phyloP scores from a whole-genome alignment of 345 rosid species.

The Syzygium aromaticum region DNA sequence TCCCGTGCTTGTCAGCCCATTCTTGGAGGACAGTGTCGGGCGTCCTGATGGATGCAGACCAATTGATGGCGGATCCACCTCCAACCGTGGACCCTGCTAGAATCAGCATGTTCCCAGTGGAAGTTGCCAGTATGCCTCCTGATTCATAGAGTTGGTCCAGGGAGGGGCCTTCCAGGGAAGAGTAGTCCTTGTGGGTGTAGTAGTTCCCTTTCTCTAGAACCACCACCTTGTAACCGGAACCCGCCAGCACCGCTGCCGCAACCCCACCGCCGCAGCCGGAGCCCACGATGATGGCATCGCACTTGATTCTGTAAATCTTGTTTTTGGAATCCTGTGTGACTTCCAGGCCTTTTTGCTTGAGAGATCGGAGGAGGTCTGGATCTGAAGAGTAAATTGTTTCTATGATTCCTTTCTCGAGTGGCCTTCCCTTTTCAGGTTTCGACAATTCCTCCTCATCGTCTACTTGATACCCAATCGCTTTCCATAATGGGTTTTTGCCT shows the following conservation, averaged over 20 bases:
- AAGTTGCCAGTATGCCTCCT: constrained; percentile 48
- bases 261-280: constrained; percentile 97
- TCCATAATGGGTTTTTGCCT: constrained; percentile 66
- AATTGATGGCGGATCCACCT: constrained; percentile 84
- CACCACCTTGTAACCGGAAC: constrained; percentile 58
- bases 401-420: constrained; percentile 62
- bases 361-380: constrained; percentile 30
- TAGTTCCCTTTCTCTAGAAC: constrained; percentile 84
- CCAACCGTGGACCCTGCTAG: constrained; percentile 82
- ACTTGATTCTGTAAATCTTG: constrained; percentile 37
- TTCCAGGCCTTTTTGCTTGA: constrained; percentile 49
- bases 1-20: constrained; percentile 48
- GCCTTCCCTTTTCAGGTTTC: constrained; percentile 29
- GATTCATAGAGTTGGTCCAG: constrained; percentile 42
- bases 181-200: constrained; percentile 39
- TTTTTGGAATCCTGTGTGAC: constrained; percentile 16
- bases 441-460: constrained; percentile 10
- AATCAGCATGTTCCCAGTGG: constrained; percentile 24
- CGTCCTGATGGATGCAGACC: constrained; percentile 83
- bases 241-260: constrained; percentile 74
- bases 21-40: constrained; percentile 57
- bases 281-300: constrained; percentile 72
- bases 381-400: constrained; percentile 40
- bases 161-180: constrained; percentile 63
- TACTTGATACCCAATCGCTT: constrained; percentile 51